phyloP scores from a whole-genome alignment of 2,329 filamentous ascomycete genomes.

The Diplodia sapinea region DNA sequence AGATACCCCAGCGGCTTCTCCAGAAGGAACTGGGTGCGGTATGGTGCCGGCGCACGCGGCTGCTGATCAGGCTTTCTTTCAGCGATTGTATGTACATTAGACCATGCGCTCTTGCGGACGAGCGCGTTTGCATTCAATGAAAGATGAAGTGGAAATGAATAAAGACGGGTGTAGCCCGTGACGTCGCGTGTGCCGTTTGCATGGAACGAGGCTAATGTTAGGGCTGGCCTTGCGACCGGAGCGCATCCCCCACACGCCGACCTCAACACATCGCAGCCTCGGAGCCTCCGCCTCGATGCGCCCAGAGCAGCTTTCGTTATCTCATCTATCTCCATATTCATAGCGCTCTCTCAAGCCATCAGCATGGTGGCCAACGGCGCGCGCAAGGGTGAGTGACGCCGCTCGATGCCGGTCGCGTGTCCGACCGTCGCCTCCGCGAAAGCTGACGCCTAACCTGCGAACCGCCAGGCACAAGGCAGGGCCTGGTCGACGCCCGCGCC shows the following conservation, averaged over 20 bases:
- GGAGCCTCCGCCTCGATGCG: conserved; percentile 22
- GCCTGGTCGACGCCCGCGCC: conserved; percentile 41
- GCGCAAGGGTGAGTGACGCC: conserved; percentile 42
- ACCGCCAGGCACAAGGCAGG: conserved; percentile 35
- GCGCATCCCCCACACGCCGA: conserved; percentile 23
- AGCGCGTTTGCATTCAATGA: conserved; percentile 13
- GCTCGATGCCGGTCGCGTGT: conserved; percentile 11
- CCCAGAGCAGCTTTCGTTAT: conserved; percentile 21
- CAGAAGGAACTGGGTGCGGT: neutral
- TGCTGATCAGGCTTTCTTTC: neutral
- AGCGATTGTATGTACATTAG: conserved; percentile 14
- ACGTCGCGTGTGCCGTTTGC: neutral
- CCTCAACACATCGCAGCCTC: conserved; percentile 16
- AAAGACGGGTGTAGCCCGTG: neutral
- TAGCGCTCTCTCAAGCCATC: conserved; percentile 10
- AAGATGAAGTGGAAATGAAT: neutral
- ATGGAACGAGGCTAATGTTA: conserved; percentile 14
- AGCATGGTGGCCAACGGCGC: conserved; percentile 46
- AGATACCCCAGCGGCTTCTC: neutral
- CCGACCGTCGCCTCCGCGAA: conserved; percentile 6
- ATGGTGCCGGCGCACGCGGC: neutral
- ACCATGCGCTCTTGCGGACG: neutral
- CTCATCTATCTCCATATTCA: conserved; percentile 20
- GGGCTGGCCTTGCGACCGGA: conserved; percentile 22
- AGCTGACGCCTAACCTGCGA: neutral